These are phyloP conservation scores for Cucurbita maxima DNA, from an alignment of 306 rosid species.

Conservation along the genomic window DNA sequence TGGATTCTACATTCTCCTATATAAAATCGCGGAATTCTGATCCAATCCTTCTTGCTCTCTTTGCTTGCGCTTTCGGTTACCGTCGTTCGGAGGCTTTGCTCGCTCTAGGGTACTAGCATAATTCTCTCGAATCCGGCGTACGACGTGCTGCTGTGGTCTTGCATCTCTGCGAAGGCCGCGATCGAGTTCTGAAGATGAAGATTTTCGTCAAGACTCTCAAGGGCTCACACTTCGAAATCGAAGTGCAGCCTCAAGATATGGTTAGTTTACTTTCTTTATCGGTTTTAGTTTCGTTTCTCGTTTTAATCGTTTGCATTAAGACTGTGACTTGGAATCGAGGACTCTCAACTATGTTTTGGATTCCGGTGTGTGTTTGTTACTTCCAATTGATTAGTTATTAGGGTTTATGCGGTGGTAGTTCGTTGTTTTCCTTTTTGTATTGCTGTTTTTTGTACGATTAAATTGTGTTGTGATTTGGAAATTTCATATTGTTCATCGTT, in stretches of 20 bases:
- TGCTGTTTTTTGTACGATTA: not conserved
- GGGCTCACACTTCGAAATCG: conserved; percentile 77
- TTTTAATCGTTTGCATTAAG: not conserved
- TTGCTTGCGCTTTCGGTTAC: conserved; percentile 22
- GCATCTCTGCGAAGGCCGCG: conserved; percentile 12
- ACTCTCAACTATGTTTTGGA: not conserved
- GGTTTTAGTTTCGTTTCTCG: not conserved
- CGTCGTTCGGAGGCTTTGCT: conserved; percentile 1
- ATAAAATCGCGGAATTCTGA: conserved; percentile 13
- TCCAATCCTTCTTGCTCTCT: not conserved
- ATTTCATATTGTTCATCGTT: not conserved
- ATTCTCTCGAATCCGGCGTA: conserved; percentile 23
- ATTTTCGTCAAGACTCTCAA: conserved; percentile 79
- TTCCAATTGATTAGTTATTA: conserved; percentile 14
- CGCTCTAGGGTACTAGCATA: conserved; percentile 13
- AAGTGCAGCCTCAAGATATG: conserved; percentile 60
- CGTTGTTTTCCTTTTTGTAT: not conserved
- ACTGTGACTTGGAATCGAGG: not conserved
- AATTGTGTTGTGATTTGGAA: not conserved
- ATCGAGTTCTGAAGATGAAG: conserved; percentile 50
- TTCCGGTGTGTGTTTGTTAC: not conserved
- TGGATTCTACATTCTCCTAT: not conserved
- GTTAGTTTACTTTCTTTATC: conserved; percentile 13
- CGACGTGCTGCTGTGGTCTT: conserved; percentile 13
- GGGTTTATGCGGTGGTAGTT: conserved; percentile 26